Evolutionary conservation across 352 stramenopile genomes (phyloP), one percentile per base, ranked within the genome.

Genomic region (Chrysophaeum taylorii): DNA sequence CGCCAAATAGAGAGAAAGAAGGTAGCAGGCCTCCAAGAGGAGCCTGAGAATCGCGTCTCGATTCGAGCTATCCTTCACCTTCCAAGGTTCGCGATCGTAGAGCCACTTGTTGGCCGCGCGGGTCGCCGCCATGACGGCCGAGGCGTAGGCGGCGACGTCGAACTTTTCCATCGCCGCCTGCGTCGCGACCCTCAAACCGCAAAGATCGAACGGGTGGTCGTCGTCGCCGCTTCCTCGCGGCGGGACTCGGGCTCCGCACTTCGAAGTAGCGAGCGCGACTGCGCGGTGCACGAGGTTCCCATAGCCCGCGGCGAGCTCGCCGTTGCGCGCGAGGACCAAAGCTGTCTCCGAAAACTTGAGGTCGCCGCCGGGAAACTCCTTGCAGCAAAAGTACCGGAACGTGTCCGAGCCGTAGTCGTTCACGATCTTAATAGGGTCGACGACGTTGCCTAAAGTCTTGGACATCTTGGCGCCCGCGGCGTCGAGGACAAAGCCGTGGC

Each of bases 391-490:
- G 38, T 62, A 98, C 64, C 94, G 86, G 81, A 98, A 96, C 54
- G 92, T 94, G 78, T 98, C 94, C 12, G 96, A 77, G 29, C 89
- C 84, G 76, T 93, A 97, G 60, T 83, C 75, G 64, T 88, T 82
- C 37, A 92, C 73, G 80, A 99, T 94, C 73, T 97, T 93, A 80
- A 98, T 91, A 42, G 96, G 96, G 80, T 99, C 93, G 2, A 99
- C 85, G 7, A 98, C 92, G 81, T 99, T 99, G 33, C 94, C 94
- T 50, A 99, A 84, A 54, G 86, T 95, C 81, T 99, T 99, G 79
- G 88, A 97, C 96, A 99, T 99, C 86, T 99, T 99, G 50, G 94
- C 93, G 25, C 95, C 95, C 71, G 98, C 94, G 74, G 93, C 94
- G 70, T 95, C 95, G 75, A 88, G 88, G 38, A 98, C 92, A 76